Conservation (phyloP, 345 rosid species). For the Excoecaria cochinchinensis region DNA sequence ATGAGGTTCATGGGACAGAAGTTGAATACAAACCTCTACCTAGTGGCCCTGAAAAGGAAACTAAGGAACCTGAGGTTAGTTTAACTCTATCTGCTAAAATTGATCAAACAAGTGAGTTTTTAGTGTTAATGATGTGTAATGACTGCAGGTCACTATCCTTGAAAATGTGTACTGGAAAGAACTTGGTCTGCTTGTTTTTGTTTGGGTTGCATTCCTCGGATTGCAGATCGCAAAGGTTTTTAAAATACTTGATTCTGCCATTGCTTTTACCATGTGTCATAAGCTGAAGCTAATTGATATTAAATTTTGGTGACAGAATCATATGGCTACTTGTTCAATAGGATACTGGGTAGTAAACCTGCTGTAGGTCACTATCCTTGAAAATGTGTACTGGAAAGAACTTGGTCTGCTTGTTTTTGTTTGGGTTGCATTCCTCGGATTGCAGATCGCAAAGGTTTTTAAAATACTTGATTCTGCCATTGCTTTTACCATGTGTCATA, state of each 20-base stretch:
- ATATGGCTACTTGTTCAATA: conserved; percentile 41
- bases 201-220: conserved; percentile 66
- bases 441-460: conserved; percentile 73
- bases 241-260: neutral
- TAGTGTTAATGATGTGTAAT: conserved; percentile 8
- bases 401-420: conserved; percentile 76
- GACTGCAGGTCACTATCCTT: conserved; percentile 48
- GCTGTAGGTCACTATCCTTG: conserved; percentile 53
- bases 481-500: neutral
- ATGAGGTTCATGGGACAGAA: too few species aligned
- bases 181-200: conserved; percentile 73
- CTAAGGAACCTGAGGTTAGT: conserved; percentile 35
- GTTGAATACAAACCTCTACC: conserved; percentile 67
- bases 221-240: conserved; percentile 74
- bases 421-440: conserved; percentile 62
- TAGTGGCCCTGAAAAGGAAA: conserved; percentile 37
- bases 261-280: neutral
- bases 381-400: conserved; percentile 79
- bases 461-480: neutral
- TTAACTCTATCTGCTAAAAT: conserved; percentile 5
- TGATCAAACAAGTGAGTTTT: neutral
- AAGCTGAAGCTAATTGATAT: conserved; percentile 18
- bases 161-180: conserved; percentile 81
- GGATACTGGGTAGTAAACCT: conserved; percentile 49
- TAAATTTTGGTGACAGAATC: conserved; percentile 28